Percentiles rank a stretch among this genome's conserved stretches.
phyloP scores from a whole-genome alignment of 2,329 filamentous ascomycete species.

The Aureobasidium sp. region DNA sequence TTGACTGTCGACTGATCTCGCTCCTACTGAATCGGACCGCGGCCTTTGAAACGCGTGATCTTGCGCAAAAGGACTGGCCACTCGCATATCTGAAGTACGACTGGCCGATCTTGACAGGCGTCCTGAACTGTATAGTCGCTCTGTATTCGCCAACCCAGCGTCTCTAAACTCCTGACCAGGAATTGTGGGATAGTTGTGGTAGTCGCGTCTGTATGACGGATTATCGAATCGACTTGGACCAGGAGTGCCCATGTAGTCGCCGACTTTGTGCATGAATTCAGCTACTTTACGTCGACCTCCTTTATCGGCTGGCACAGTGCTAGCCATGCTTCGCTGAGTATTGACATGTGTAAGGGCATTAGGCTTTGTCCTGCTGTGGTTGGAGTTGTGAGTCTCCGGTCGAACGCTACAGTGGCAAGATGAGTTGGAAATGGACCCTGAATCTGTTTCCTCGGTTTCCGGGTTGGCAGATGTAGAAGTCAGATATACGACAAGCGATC shows the following conservation, averaged over 20 bases:
- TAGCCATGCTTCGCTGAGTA: not conserved
- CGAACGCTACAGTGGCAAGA: not conserved
- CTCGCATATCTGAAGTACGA: conserved; percentile 23
- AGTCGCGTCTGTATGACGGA: conserved; percentile 39
- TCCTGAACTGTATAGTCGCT: conserved; percentile 32
- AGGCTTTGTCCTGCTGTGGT: not conserved
- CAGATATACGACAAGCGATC: conserved; percentile 50
- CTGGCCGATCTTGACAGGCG: conserved; percentile 32
- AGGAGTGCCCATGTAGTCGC: conserved; percentile 9
- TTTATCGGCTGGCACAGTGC: conserved; percentile 14
- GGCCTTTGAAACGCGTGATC: not conserved
- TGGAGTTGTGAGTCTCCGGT: not conserved
- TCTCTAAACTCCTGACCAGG: conserved; percentile 47
- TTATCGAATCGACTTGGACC: conserved; percentile 34
- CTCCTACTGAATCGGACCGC: conserved; percentile 13
- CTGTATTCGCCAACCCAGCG: conserved; percentile 29
- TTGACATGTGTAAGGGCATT: not conserved
- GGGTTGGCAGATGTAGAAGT: conserved; percentile 23
- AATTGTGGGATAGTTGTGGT: conserved; percentile 45
- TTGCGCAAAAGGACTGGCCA: not conserved
- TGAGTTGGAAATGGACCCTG: not conserved
- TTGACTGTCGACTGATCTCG: conserved; percentile 11
- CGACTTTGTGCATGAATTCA: conserved; percentile 35
- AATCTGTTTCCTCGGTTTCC: not conserved
- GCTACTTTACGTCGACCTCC: conserved; percentile 37